Percentiles rank a stretch among this genome's conserved stretches.
These are phyloP conservation scores for Halenospora varia DNA, from an alignment of 495 filamentous ascomycete genomes.

Conservation along the genomic window DNA sequence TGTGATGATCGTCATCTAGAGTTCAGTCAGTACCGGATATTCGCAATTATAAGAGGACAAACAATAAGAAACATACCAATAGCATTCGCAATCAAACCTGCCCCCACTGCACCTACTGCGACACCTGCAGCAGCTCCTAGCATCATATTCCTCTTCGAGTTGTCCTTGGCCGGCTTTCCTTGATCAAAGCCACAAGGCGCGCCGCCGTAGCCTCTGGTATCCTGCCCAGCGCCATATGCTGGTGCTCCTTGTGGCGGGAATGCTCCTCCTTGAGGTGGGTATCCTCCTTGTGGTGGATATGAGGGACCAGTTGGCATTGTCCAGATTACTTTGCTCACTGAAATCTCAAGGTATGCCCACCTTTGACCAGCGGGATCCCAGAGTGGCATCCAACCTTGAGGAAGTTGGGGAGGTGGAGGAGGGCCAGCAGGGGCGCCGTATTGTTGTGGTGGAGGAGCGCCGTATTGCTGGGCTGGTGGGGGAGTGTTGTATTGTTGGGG, in stretches of 20 bases:
- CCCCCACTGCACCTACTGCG: slow-evolving; percentile 8
- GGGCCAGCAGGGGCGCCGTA: neutral
- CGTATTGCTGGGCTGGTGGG: slow-evolving; percentile 4
- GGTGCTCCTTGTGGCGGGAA: neutral
- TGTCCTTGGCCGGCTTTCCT: neutral
- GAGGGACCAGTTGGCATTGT: slow-evolving; percentile 5
- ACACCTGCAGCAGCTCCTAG: slow-evolving; percentile 10
- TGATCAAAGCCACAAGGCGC: neutral
- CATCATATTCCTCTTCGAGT: slow-evolving; percentile 17
- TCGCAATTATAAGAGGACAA: neutral
- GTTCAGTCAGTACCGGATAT: neutral
- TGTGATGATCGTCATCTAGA: slow-evolving; percentile 5
- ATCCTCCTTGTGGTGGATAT: neutral
- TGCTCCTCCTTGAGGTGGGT: neutral
- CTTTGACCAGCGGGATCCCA: slow-evolving; percentile 5
- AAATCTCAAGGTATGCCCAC: slow-evolving; percentile 11
- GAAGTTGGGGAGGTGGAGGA: slow-evolving; percentile 4
- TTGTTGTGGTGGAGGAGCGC: slow-evolving; percentile 4
- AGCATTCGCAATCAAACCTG: slow-evolving; percentile 8
- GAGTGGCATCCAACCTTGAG: slow-evolving; percentile 8
- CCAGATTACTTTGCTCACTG: slow-evolving; percentile 7
- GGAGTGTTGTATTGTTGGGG: slow-evolving; percentile 5
- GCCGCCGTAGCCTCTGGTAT: neutral
- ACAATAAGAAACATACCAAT: slow-evolving; percentile 1
- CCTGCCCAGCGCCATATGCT: neutral